phyloP scores from a whole-genome alignment of 768 basidiomycete species.

The Tricholoma sp. region DNA sequence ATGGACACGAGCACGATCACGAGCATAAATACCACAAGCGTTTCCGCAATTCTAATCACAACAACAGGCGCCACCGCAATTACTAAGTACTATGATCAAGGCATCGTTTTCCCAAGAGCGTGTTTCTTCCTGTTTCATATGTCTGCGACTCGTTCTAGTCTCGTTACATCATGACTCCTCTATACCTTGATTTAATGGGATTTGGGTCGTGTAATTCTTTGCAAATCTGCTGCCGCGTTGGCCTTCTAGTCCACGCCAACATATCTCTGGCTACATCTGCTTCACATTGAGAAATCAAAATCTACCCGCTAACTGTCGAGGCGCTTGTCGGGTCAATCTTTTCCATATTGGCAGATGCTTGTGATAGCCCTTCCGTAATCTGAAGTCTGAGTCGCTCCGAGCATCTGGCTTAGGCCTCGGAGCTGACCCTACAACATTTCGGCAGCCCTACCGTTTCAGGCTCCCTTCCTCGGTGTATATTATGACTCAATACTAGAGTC shows the following conservation, averaged over 20 bases:
- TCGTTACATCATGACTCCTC: neutral
- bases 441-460: neutral
- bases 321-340: too few species aligned
- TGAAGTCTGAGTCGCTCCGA: too few species aligned
- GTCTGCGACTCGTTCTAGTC: neutral
- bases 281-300: too few species aligned
- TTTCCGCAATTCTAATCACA: neutral
- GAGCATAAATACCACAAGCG: neutral
- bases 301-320: too few species aligned
- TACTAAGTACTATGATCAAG: neutral
- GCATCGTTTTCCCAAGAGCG: neutral
- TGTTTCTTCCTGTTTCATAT: neutral
- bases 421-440: neutral
- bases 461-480: neutral
- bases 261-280: too few species aligned
- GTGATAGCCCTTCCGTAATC: too few species aligned
- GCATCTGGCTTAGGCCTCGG: too few species aligned
- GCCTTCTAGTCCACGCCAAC: too few species aligned
- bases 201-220: neutral
- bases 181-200: neutral
- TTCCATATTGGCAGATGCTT: too few species aligned
- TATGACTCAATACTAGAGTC: conserved; percentile 6
- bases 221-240: too few species aligned
- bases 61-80: neutral
- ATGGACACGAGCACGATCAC: neutral